Base-by-base conservation (phyloP, 2,329 filamentous ascomycete species). In the Curvularia sp. region DNA sequence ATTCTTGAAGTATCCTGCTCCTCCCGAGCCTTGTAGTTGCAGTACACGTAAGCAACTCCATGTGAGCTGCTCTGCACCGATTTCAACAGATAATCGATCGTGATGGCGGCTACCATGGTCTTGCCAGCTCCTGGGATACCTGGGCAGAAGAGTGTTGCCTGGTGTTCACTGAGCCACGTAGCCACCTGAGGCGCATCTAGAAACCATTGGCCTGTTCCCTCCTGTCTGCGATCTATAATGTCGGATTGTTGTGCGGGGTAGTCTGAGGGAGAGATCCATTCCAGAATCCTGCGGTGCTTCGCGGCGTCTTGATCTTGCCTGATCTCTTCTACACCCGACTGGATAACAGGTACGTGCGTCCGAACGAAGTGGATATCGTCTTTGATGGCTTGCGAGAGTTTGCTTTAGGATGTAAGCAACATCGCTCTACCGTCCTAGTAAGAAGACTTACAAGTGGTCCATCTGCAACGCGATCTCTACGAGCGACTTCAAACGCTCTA, bases 51-150 rank as follows among this genome's bases (percentile, higher is more conserved):
- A 0, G 77, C 79, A 18, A 85, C 69, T 0, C 77, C 77, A 30
- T 79, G 43, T 1, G 12, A 0, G 15, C 76, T 60, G 1, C 68
- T 57, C 0, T 53, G 10, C 41, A 72, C 76, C 3, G 28, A 34
- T 0, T 23, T 53, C 5, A 15, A 15, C 1, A 85, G 68, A 21
- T 82, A 10, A 2, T 84, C 72, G 0, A 84, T 61, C 0, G 80
- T 74, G 8, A 79, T 75, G 0, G 81, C 76, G 0, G 79, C 67
- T 0, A 81, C 53, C 3, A 82, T 80, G 0, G 81, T 84, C 64
- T 84, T 85, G 1, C 82, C 81, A 0, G 80, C 78, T 3, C 82
- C 81, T 0, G 81, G 81, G 12, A 81, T 80, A 0, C 82, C 81
- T 2, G 75, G 76, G 58, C 80, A 84, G 60, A 81, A 83, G 0